phyloP scores from a whole-genome alignment of 306 rosid genomes.

The Cercis canadensis region DNA sequence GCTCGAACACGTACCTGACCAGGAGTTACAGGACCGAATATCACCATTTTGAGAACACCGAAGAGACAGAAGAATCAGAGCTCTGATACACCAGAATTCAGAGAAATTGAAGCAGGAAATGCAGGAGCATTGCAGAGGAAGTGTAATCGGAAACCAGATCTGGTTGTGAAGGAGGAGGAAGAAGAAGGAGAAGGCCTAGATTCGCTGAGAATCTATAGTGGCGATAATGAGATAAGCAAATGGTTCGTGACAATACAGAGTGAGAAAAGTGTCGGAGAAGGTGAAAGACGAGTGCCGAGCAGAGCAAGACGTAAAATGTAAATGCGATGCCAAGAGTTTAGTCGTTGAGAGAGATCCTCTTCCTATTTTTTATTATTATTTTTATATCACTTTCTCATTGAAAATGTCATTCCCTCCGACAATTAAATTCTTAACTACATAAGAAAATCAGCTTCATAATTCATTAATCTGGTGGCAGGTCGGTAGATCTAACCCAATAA shows the following conservation, averaged over 20 bases:
- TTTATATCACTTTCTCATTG: not conserved
- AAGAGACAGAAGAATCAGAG: conserved; percentile 2
- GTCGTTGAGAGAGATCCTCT: too few relatives aligned
- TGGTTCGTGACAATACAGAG: not conserved
- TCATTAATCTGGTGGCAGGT: too few relatives aligned
- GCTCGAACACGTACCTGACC: conserved; percentile 70
- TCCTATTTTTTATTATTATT: too few relatives aligned
- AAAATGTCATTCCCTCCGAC: conserved; percentile 11
- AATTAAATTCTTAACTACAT: conserved; percentile 6
- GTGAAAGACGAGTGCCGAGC: conserved; percentile 21
- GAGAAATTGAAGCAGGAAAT: conserved; percentile 31
- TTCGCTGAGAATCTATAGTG: conserved; percentile 3
- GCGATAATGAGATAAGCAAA: not conserved
- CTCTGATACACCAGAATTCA: conserved; percentile 36
- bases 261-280: conserved; percentile 13
- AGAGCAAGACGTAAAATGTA: conserved; percentile 1
- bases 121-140: not conserved
- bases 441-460: too few relatives aligned
- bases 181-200: conserved; percentile 14
- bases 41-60: conserved; percentile 50
- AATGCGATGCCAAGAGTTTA: too few relatives aligned
- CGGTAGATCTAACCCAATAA: too few relatives aligned
- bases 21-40: conserved; percentile 69
- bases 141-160: conserved; percentile 40
- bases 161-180: not conserved